A percentile compares a stretch with the other conserved stretches of the same genome.
Evolutionary conservation across 352 stramenopile species (phyloP).

Genomic region (Globisporangium abappressorium): DNA sequence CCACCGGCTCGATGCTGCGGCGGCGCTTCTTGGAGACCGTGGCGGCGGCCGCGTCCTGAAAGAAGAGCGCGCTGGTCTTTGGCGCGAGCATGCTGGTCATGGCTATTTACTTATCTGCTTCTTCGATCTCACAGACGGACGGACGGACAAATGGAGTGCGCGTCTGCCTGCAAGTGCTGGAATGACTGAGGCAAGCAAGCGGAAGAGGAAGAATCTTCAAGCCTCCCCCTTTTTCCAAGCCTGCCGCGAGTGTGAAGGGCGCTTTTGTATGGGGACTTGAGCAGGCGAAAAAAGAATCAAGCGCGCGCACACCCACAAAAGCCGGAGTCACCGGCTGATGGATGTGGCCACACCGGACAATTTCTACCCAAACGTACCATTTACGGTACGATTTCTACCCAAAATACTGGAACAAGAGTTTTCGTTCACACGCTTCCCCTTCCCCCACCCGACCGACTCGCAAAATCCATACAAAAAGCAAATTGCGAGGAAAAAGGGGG

Average conservation of each 20-base stretch:
- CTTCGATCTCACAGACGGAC: background rate
- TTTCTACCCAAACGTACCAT: constrained; percentile 11
- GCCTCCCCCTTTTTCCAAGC: background rate
- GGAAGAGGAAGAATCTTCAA: background rate
- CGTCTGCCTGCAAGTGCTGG: constrained; percentile 13
- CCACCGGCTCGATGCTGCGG: constrained; percentile 60
- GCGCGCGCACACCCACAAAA: background rate
- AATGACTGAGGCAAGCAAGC: constrained; percentile 5
- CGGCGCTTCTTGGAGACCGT: constrained; percentile 53
- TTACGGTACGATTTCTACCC: constrained; percentile 3
- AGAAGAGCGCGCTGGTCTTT: constrained; percentile 21
- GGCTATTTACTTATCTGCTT: background rate
- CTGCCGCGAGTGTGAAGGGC: background rate
- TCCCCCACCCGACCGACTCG: background rate
- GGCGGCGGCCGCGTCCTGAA: constrained; percentile 22
- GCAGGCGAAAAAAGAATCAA: constrained; percentile 14
- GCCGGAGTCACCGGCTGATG: constrained; percentile 17
- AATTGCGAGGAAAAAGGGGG: background rate
- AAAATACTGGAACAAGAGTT: background rate
- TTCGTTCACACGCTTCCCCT: background rate
- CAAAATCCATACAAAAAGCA: background rate
- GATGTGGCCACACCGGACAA: constrained; percentile 13
- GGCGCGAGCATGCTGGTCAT: constrained; percentile 51
- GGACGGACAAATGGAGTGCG: background rate
- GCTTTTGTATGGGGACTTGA: constrained; percentile 3